Evolutionary conservation across 1,284 basidiomycete genomes (phyloP), one percentile per base, ranked within the genome.

Genomic region (Fomitopsis pinicola): DNA sequence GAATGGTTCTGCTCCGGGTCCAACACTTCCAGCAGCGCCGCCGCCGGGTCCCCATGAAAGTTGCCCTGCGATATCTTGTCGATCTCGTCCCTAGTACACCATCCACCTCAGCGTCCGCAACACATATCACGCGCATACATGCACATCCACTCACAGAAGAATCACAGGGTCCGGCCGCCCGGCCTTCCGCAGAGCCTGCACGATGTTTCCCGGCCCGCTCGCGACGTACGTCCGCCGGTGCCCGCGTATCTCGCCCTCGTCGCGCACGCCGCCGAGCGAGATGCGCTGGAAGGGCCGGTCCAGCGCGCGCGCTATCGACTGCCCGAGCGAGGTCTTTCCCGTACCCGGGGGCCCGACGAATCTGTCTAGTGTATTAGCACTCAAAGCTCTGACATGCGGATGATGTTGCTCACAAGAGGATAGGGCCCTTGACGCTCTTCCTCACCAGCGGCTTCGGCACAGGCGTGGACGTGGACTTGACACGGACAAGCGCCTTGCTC

Each of bases 201-300:
- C 92, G 45, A 96, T 91, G 66, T 92, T 79, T 3, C 95, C 93
- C 0, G 94, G 91, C 2, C 91, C 90, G 59, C 90, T 89, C 9
- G 92, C 92, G 28, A 95, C 92, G 68, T 95, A 96, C n/a, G 94
- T 97, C 62, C 95, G 80, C 59, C 94, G 79, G 67, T 96, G 94
- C 15, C 94, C 94, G 62, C 88, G 85, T 68, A 96, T 95, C 75
- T 96, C 94, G 5, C 92, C 94, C 65, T 96, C 94, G 67, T 97
- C 94, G 8, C 92, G 85, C 12, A 97, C 88, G 58, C 94, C 94
- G 44, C 95, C 94, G 1, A 97, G 83, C n/a, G 92, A 92, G 70
- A 97, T 94, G 42, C 95, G 86, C 74, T 95, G 93, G 83, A 96
- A 97, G 0, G 95, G 92, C 62, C 94, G 79, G 59, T 84, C 81